Evolutionary conservation across 768 basidiomycete species (phyloP), one percentile per base, ranked within the genome.

Genomic region (Exsudoporus frostii): DNA sequence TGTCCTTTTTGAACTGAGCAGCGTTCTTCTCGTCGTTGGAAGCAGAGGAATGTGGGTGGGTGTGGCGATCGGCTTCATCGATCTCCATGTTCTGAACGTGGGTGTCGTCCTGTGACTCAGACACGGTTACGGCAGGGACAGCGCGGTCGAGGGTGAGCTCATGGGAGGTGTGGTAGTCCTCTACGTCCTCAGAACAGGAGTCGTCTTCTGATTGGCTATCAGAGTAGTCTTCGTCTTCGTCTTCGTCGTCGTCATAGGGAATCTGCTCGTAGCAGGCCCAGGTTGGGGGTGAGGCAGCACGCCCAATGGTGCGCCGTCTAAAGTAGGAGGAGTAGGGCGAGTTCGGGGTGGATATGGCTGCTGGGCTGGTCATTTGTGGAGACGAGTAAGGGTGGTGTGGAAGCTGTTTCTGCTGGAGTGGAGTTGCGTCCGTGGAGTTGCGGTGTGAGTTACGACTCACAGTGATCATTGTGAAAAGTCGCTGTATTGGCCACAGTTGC

Each of bases 221-320:
- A 47, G 80, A 83, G 64, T 81, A 82, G 59, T 80, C 78, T 7
- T 63, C 76, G 39, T 81, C 81, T 59, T 81, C 81, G 61, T 82
- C 77, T 61, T 80, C 82, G 68, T 81, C 81, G 65, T 83, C 77
- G 66, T 80, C 82, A 71, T 76, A 82, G 56, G 84, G 85, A 69
- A 91, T 91, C 79, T 91, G 88, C 78, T 92, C 90, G 71, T 91
- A 92, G 78, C 88, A 92, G 11, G 88, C 88, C 89, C 89, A 91
- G 0, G 88, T 90, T 24, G 90, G 88, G 2, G 90, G 90, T 4
- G 88, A 90, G 17, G 89, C 83, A 36, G 90, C 89, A 48, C 89
- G 81, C 22, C 90, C 89, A 59, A 90, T 82, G 38, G 81, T 80
- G 59, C 88, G 86, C 47, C 85, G 83, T 49, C 86, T 73, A 51